Conservation (phyloP, 163 green algal species). For the Smithsoniella earleae region DNA sequence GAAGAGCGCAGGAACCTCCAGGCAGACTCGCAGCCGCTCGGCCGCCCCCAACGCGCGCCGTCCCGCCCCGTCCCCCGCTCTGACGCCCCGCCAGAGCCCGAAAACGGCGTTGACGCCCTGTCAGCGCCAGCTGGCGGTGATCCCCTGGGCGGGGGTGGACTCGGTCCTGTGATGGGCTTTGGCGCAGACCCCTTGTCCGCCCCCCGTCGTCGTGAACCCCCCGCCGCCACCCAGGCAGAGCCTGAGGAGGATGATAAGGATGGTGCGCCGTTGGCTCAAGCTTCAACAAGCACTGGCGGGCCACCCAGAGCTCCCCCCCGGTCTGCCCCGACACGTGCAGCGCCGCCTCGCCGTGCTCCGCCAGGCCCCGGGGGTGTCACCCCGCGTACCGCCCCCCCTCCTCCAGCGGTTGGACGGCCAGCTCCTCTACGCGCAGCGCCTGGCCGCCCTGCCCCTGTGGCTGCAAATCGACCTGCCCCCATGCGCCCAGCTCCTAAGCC, state of each 20-base stretch:
- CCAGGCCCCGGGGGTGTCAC: not conserved
- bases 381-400: not conserved
- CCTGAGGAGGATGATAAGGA: not conserved
- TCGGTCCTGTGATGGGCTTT: not conserved
- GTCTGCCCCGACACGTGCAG: not conserved
- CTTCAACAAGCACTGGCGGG: not conserved
- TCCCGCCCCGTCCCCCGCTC: not conserved
- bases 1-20: not conserved
- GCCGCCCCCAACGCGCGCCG: not conserved
- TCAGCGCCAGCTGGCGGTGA: not conserved
- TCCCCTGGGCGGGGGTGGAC: not conserved
- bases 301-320: not conserved
- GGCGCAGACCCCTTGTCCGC: slow-evolving; percentile 8
- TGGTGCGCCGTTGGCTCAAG: not conserved
- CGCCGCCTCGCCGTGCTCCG: not conserved
- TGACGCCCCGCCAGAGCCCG: not conserved
- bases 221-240: not conserved
- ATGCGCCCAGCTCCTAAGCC: not conserved
- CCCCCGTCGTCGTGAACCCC: not conserved
- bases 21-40: not conserved
- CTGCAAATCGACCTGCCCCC: not conserved
- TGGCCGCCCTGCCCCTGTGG: not conserved
- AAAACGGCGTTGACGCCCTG: not conserved
- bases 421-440: not conserved
- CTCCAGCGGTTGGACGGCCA: slow-evolving; percentile 2